Evolutionary conservation across 148 eudicot genomes (phyloP), one percentile per base, ranked within the genome.

Genomic region (Diospyros kaki): DNA sequence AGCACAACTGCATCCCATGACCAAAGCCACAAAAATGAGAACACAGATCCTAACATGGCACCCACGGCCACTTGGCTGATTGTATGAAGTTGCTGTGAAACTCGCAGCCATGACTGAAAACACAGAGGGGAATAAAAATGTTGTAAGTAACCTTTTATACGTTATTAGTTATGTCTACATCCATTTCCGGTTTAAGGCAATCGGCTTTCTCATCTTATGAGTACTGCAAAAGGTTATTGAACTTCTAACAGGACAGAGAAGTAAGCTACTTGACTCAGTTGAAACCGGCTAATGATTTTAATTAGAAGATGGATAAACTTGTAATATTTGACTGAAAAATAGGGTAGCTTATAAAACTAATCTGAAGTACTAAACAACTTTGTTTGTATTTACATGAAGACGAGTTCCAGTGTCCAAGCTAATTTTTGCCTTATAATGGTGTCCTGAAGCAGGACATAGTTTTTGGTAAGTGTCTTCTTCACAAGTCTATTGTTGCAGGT

Each of bases 21-120:
- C 92, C 92, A 92, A 73, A 85, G 72, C 98, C 98, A 95, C 18
- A 86, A 69, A 15, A 83, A 60, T n/a, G 85, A 84, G 76, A 95
- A 89, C 39, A 71, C 63, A 14, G 82, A 84, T 48, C 98, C 98
- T 46, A 95, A 7, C 28, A 79, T 41, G 40, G 88, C 89, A 55
- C 98, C 97, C 74, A 92, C 97, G 6, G 64, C 76, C 65, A 95
- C 93, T 85, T 92, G 98, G 86, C 87, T 84, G 59, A 77, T 64
- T 0, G 94, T 89, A 55, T 95, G 98, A 58, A 84, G 77, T 17
- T 76, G 76, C 43, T 89, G 96, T 0, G 91, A 80, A 45, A 95
- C 90, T 78, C 98, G 86, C 69, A 95, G 84, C 97, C 97, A 95
- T 71, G 98, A 84, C 98, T 95, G 91, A 85, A 81, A 43, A 80